phyloP scores from a whole-genome alignment of 2,329 filamentous ascomycete genomes.

The Ampelomyces quisqualis region DNA sequence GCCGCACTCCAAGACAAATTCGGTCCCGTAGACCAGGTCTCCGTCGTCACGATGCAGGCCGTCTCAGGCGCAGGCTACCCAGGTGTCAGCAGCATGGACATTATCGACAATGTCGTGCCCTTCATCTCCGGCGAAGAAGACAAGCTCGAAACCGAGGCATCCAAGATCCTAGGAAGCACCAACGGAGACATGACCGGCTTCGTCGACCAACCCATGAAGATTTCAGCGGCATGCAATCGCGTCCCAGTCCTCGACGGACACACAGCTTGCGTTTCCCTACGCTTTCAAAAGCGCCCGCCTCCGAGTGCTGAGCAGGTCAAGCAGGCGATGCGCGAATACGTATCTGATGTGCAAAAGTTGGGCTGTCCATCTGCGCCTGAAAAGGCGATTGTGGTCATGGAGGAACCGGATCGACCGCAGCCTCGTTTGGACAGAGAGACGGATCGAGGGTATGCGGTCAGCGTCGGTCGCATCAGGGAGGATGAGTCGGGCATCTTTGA shows the following conservation, averaged over 20 bases:
- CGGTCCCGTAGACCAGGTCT: conserved; percentile 72
- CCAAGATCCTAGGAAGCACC: conserved; percentile 84
- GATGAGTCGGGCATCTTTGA: conserved; percentile 90
- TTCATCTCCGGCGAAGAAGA: conserved; percentile 94
- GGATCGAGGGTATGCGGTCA: conserved; percentile 83
- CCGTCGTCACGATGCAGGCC: conserved; percentile 93
- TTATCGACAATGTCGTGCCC: conserved; percentile 93
- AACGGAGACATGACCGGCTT: conserved; percentile 73
- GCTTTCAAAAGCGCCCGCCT: conserved; percentile 72
- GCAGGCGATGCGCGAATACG: conserved; percentile 76
- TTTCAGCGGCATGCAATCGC: conserved; percentile 87
- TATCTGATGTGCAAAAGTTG: conserved; percentile 76
- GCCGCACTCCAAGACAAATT: conserved; percentile 85
- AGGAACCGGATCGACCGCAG: conserved; percentile 87
- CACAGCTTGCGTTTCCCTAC: conserved; percentile 87
- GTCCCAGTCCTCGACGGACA: conserved; percentile 96
- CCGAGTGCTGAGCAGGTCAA: conserved; percentile 76
- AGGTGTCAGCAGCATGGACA: conserved; percentile 88
- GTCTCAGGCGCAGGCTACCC: conserved; percentile 91
- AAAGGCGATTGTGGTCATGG: conserved; percentile 82
- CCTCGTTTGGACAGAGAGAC: conserved; percentile 86
- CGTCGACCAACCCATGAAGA: conserved; percentile 71
- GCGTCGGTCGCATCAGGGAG: conserved; percentile 81
- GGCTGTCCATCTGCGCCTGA: conserved; percentile 85
- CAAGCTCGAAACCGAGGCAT: conserved; percentile 91